Percentiles rank a stretch among this genome's conserved stretches.
phyloP scores from a whole-genome alignment of 1,284 basidiomycete species.

The Malassezia brasiliensis region DNA sequence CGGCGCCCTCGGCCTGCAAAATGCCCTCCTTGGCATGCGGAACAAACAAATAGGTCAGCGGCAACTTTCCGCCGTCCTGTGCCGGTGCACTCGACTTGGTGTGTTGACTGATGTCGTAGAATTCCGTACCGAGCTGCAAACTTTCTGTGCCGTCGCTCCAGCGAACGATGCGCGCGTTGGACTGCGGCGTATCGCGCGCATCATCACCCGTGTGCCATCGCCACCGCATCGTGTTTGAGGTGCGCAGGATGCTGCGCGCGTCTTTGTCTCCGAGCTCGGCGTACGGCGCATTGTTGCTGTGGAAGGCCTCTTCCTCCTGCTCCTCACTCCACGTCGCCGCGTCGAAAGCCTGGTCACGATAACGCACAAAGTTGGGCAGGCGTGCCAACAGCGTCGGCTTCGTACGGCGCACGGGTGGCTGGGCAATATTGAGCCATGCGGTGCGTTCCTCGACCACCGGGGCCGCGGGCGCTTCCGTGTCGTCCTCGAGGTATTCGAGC shows the following conservation, averaged over 20 bases:
- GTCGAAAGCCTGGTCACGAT: constrained; percentile 31
- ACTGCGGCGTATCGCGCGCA: constrained; percentile 62
- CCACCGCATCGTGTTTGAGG: constrained; percentile 84
- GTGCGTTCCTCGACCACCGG: constrained; percentile 58
- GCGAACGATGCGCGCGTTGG: constrained; percentile 72
- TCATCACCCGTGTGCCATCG: constrained; percentile 64
- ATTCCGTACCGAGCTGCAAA: constrained; percentile 71
- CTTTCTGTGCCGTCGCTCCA: constrained; percentile 86
- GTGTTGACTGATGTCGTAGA: constrained; percentile 63
- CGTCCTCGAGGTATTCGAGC: constrained; percentile 36
- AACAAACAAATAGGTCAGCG: constrained; percentile 66
- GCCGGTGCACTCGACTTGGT: constrained; percentile 18
- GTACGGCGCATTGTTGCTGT: constrained; percentile 53
- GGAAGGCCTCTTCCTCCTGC: constrained; percentile 27
- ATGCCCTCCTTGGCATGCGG: constrained; percentile 77
- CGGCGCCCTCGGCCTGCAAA: constrained; percentile 69
- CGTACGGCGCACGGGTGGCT: constrained; percentile 35
- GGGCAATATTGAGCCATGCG: constrained; percentile 30
- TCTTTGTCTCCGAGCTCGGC: constrained; percentile 49
- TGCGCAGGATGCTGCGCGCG: constrained; percentile 54
- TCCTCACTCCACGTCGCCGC: constrained; percentile 30
- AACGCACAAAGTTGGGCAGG: constrained; percentile 44
- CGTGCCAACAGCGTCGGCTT: constrained; percentile 39
- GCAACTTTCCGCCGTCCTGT: constrained; percentile 19
- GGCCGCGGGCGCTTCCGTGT: constrained; percentile 49